Evolutionary conservation across 164 flowering plant genomes (phyloP).

Genomic region (Magnolia sinica): DNA sequence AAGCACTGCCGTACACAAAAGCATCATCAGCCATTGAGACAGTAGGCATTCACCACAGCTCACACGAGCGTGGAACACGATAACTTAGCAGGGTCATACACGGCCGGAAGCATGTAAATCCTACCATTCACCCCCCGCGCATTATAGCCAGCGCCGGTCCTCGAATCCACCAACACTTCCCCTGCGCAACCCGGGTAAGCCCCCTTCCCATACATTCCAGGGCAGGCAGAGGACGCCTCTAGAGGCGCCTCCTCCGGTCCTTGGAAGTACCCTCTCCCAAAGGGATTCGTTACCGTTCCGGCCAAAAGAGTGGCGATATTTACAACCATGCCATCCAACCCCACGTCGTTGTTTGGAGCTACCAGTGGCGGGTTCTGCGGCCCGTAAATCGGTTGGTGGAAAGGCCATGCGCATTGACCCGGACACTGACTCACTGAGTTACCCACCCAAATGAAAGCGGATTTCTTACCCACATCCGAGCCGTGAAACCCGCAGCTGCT

Average conservation of each 20-base stretch:
- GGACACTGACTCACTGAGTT: constrained; percentile 27
- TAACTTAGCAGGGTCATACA: constrained; percentile 26
- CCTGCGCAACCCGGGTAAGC: constrained; percentile 36
- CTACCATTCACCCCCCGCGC: constrained; percentile 28
- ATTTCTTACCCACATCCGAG: constrained; percentile 9
- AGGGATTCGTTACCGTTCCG: constrained; percentile 26
- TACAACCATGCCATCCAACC: constrained; percentile 26
- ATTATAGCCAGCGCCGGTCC: constrained; percentile 29
- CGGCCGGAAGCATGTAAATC: constrained; percentile 21
- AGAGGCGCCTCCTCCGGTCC: constrained; percentile 19
- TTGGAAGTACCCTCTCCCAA: constrained; percentile 19
- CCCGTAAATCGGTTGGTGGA: constrained; percentile 29
- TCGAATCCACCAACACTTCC: constrained; percentile 19
- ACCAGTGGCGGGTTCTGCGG: constrained; percentile 23
- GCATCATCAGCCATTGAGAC: not conserved
- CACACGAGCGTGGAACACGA: constrained; percentile 34
- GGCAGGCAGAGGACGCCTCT: constrained; percentile 22
- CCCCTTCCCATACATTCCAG: constrained; percentile 26
- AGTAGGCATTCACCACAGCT: not conserved
- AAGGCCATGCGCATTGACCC: constrained; percentile 28
- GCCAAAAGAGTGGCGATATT: constrained; percentile 25
- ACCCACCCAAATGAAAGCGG: constrained; percentile 22
- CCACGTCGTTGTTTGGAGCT: constrained; percentile 25
- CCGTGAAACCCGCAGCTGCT: constrained; percentile 42
- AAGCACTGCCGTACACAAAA: not conserved